A percentile compares a stretch with the other conserved stretches of the same genome.
Evolutionary conservation across 371 early-diverging fungal genomes (phyloP).

Genomic region (Rhizopus arrhizus): DNA sequence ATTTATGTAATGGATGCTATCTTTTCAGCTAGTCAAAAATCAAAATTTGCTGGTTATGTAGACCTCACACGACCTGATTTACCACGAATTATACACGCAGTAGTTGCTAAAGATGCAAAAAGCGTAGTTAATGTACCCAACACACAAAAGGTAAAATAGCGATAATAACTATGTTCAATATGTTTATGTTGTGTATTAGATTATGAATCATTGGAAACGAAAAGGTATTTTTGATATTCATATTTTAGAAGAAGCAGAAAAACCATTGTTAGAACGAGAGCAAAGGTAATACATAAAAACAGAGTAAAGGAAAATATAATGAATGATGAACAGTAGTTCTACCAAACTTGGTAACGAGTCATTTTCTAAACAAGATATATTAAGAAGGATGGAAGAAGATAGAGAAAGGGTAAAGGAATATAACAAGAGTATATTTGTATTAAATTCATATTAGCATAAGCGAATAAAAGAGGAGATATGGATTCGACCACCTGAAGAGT

Average conservation of each 20-base stretch:
- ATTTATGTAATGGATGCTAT: conserved; percentile 77
- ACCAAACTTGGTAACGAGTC: conserved; percentile 33
- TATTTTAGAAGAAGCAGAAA: conserved; percentile 52
- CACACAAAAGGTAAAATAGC: conserved; percentile 60
- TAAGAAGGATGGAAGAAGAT: conserved; percentile 80
- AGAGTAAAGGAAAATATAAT: too few species aligned
- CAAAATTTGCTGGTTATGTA: conserved; percentile 58
- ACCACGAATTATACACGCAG: conserved; percentile 55
- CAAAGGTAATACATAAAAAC: conserved; percentile 39
- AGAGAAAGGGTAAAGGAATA: conserved; percentile 60
- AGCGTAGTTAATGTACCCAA: conserved; percentile 73
- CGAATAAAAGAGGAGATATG: conserved; percentile 74
- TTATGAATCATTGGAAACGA: conserved; percentile 50
- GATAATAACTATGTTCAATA: neutral
- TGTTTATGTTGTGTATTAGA: conserved; percentile 20
- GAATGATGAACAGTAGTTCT: neutral
- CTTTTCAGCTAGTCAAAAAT: conserved; percentile 58
- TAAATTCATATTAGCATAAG: conserved; percentile 55
- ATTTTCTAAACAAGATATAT: conserved; percentile 65
- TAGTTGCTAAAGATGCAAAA: conserved; percentile 65
- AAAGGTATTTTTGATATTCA: conserved; percentile 42
- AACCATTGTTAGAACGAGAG: conserved; percentile 49
- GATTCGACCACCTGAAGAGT: conserved; percentile 69
- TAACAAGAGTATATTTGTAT: neutral
- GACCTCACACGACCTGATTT: conserved; percentile 65